Evolutionary conservation across 1,284 basidiomycete species (phyloP).

Genomic region (Apiotrichum veenhuisii): DNA sequence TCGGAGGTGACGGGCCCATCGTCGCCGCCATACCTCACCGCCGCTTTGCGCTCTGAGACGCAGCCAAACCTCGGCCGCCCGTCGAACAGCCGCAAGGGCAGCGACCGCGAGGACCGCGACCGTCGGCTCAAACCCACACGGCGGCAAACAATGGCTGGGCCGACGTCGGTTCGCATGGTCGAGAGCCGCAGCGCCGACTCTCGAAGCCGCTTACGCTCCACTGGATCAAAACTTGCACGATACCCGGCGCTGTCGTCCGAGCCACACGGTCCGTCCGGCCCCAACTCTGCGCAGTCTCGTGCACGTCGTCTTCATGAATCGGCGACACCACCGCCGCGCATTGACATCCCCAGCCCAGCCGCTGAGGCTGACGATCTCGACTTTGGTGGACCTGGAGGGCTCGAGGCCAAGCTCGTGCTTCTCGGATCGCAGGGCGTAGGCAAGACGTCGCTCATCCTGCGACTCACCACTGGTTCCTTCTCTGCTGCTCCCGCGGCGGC

Average conservation of each 20-base stretch:
- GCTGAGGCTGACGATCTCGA: constrained; percentile 20
- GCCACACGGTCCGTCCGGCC: constrained; percentile 9
- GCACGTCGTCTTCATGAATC: neutral
- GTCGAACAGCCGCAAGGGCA: constrained; percentile 3
- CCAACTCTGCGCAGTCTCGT: neutral
- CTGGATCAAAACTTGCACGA: constrained; percentile 10
- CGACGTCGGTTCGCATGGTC: constrained; percentile 35
- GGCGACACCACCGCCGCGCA: constrained; percentile 1
- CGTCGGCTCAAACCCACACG: constrained; percentile 9
- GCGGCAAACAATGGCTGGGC: constrained; percentile 25
- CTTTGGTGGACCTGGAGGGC: constrained; percentile 38
- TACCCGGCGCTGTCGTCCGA: constrained; percentile 14
- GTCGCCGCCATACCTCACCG: constrained; percentile 11
- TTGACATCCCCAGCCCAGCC: neutral
- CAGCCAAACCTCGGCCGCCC: constrained; percentile 13
- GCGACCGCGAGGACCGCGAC: constrained; percentile 12
- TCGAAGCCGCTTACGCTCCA: constrained; percentile 22
- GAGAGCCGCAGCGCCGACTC: constrained; percentile 35
- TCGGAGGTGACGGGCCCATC: neutral
- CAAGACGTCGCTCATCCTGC: constrained; percentile 88
- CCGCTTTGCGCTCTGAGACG: constrained; percentile 1
- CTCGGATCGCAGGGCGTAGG: constrained; percentile 97
- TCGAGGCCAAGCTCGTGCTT: constrained; percentile 95
- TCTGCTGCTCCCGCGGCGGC: constrained; percentile 74
- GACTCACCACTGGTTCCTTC: constrained; percentile 88